Evolutionary conservation across 2,329 filamentous ascomycete species (phyloP), one percentile per base, ranked within the genome.

Genomic region (Neopestalotiopsis clavispora): DNA sequence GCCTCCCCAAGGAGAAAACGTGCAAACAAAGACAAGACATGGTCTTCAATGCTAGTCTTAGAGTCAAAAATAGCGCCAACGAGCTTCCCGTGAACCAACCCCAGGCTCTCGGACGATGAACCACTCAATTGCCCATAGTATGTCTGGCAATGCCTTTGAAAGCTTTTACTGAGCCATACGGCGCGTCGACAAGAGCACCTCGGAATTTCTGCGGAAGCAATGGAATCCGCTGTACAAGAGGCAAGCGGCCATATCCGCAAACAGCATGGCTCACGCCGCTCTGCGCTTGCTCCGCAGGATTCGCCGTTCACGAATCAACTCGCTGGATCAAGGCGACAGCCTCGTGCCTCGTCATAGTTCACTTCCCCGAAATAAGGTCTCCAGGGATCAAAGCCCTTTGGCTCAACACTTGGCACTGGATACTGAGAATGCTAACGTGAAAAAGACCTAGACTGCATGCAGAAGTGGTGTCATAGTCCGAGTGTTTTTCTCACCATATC

Each of bases 31-130:
- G 38, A 49, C 20, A 23, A 56, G 45, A 66, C 45, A 66, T 57
- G 63, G 42, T 66, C 42, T 45, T 49, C 40, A 42, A 66, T 64
- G 63, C 63, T 56, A 67, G 65, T 38, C 28, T 10, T n/a, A 32
- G 42, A 61, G 34, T 67, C 56, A 67, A 67, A 60, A 67, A 67
- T 67, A 67, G 65, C 65, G 65, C 56, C 65, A 49, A 52, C 45
- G 45, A 52, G 45, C 14, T 20, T 52, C 45, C 45, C 45, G 45
- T n/a, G 45, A 52, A 20, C 45, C 63, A 45, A 49, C 28, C 52
- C 32, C 40, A 56, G 34, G 14, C 30, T 62, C 32, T 30, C 23
- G 30, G 57, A 59, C 28, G 57, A 59, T 17, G 20, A 23, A 30
- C 23, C 13, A 59, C 57, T 10, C 57, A 59, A 59, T 34, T 59